Evolutionary conservation across 768 basidiomycete species (phyloP).

Genomic region (Crepidotus variabilis): DNA sequence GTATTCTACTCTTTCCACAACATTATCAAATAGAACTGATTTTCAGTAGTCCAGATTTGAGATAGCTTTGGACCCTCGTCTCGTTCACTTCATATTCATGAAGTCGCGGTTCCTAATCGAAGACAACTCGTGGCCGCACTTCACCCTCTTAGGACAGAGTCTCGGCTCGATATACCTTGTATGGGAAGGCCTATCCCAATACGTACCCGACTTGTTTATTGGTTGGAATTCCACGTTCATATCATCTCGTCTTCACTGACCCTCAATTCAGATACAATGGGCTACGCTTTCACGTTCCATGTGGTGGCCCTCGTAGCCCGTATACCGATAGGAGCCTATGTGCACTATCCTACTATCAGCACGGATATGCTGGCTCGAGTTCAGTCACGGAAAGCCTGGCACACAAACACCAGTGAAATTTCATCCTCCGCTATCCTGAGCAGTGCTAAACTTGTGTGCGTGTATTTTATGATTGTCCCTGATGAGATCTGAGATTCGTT

Average conservation of each 20-base stretch:
- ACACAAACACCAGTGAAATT: constrained; percentile 59
- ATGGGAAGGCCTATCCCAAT: constrained; percentile 72
- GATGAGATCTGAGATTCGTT: not conserved
- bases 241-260: constrained; percentile 5
- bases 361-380: constrained; percentile 91
- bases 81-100: constrained; percentile 82
- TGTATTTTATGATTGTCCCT: not conserved
- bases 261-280: constrained; percentile 81
- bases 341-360: constrained; percentile 96
- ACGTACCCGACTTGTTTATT: constrained; percentile 89
- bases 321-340: constrained; percentile 83
- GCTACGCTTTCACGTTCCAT: constrained; percentile 92
- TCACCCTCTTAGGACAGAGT: constrained; percentile 91
- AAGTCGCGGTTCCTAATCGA: constrained; percentile 68
- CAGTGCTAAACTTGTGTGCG: constrained; percentile 58
- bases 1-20: constrained; percentile 29
- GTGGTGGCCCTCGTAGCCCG: constrained; percentile 59
- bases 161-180: constrained; percentile 81
- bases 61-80: constrained; percentile 60
- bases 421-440: constrained; percentile 55
- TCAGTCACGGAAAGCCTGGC: constrained; percentile 46
- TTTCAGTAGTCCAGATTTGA: constrained; percentile 67
- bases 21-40: not conserved
- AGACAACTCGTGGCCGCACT: constrained; percentile 80
- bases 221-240: constrained; percentile 42